Evolutionary conservation across 2,329 filamentous ascomycete genomes (phyloP), one percentile per base, ranked within the genome.

Genomic region (Xylaria arbuscula): DNA sequence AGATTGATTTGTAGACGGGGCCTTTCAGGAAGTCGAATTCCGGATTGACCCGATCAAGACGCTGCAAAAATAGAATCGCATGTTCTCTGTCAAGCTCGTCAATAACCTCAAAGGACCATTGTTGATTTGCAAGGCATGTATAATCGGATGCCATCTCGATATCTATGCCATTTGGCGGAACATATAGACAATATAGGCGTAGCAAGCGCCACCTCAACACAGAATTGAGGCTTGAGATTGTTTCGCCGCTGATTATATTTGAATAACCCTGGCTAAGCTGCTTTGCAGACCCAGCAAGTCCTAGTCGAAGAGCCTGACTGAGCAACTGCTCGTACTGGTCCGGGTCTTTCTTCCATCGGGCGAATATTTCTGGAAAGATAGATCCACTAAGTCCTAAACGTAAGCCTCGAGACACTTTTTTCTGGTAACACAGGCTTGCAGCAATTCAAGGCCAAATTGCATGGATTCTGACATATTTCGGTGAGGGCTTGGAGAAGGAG

Each of bases 161-260:
- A 50, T 70, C 62, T 40, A 70, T 56, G 47, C 68, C 68, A 28
- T 63, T 55, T 40, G 42, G 28, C 9, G 65, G 68, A 24, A 68
- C 58, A 51, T 70, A 51, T 59, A 62, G 61, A 22, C 68, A 70
- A 56, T 65, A 70, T 42, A 70, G 47, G 54, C 65, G 62, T 51
- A 70, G 54, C 42, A 70, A 62, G 17, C 68, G 61, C 68, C 65
- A 70, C 54, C 65, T 57, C 22, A 68, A 32, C 36, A 62, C 47
- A 53, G 65, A 7, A 51, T 28, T 47, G 48, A 61, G 56, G 24
- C 65, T 24, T 50, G 15, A n/a, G 45, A 17, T 17, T 1, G 59
- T 34, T 1, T 62, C 10, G 24, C 10, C 13, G 32, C 17, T 47
- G 42, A 66, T 42, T 38, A 24, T 53, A 17, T 32, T 48, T 7